These are phyloP conservation scores for Syzygium grande DNA, from an alignment of 345 rosid genomes.

Conservation along the genomic window DNA sequence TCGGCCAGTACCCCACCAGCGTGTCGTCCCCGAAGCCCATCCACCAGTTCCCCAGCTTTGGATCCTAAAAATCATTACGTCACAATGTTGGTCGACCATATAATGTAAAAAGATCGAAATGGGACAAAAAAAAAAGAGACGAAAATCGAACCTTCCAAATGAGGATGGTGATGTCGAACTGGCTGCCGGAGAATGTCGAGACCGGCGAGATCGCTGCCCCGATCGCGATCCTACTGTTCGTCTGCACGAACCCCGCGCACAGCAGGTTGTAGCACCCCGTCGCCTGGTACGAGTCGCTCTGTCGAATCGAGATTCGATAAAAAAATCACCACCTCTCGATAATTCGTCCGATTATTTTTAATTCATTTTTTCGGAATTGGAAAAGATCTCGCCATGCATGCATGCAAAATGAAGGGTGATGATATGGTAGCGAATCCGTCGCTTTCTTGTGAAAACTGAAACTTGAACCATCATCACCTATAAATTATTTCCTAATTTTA, in stretches of 20 bases:
- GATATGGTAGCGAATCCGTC: background rate
- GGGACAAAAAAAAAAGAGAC: background rate
- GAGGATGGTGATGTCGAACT: constrained; percentile 84
- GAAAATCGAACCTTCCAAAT: constrained; percentile 73
- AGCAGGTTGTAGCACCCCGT: constrained; percentile 97
- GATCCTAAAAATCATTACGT: constrained; percentile 39
- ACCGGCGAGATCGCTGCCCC: constrained; percentile 99
- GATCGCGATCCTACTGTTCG: constrained; percentile 87
- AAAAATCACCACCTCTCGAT: background rate
- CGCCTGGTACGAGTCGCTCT: constrained; percentile 98
- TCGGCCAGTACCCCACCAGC: constrained; percentile 94
- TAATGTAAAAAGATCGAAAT: background rate
- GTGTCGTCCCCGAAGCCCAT: constrained; percentile 86
- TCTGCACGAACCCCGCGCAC: constrained; percentile 92
- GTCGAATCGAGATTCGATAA: background rate
- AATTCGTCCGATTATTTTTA: background rate
- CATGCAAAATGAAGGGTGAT: background rate
- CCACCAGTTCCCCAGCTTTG: constrained; percentile 94
- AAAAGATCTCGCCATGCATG: background rate
- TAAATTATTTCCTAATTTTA: background rate
- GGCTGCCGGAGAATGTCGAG: constrained; percentile 49
- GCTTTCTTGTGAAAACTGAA: background rate
- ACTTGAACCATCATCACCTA: constrained; percentile 1
- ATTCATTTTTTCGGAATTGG: background rate
- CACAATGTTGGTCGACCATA: background rate